Evolutionary conservation across 2,329 filamentous ascomycete species (phyloP), one percentile per base, ranked within the genome.

Genomic region (Penicillium sp.): DNA sequence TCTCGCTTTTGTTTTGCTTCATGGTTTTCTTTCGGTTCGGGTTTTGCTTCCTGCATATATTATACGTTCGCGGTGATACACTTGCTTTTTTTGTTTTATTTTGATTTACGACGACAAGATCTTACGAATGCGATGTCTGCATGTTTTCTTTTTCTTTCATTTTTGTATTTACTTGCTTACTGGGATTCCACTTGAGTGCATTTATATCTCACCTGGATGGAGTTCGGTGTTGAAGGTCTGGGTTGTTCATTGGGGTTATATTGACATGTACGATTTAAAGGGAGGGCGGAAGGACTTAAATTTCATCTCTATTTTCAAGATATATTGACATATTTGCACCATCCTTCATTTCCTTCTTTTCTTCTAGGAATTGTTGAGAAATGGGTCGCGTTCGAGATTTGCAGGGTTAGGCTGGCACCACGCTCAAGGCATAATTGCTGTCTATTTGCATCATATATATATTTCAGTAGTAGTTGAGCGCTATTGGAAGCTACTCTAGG

Each of bases 51-150:
- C 15, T 27, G 31, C 21, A 36, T 47, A 53, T 35, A 47, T 29
- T 36, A 45, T 53, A 47, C 19, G 29, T 31, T 25, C 33, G 6
- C 17, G 3, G 4, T 13, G 39, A 43, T 52, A 25, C 10, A 27
- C 27, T 39, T 25, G 1, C 17, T 31, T 44, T 27, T 48, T 49
- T 27, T 12, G 13, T 21, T 43, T 27, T 48, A 36, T 25, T 21
- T 45, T 25, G 19, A 7, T n/a, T 47, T 33, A 53, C 8, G 50
- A 53, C 4, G 21, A 27, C 29, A 61, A 51, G 53, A 45, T 23
- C n/a, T 56, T 31, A 58, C 38, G 42, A 58, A 52, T 27, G 42
- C n/a, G 17, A 47, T 51, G 25, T 15, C 27, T 49, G 25, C 27
- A 23, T 31, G 15, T 38, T 49, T 33, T 49, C 4, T 27, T 27